These are phyloP conservation scores for Metschnikowia matae DNA, from an alignment of 805 yeast species.

Conservation along the genomic window DNA sequence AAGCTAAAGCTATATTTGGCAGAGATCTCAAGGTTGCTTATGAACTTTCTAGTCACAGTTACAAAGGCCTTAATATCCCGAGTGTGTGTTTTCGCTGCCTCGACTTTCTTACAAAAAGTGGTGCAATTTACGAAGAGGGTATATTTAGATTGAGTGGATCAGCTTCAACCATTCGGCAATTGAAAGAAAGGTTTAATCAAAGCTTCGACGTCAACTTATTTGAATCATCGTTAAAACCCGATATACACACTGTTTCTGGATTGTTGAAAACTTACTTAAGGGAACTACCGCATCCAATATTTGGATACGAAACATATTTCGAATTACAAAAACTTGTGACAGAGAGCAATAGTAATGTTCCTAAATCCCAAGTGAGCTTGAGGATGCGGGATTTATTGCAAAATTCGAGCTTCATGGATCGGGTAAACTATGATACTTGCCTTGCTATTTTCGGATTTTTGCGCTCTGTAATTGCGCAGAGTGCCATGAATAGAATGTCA, in stretches of 20 bases:
- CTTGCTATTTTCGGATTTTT: constrained; percentile 65
- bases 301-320: constrained; percentile 47
- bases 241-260: constrained; percentile 85
- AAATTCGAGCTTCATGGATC: constrained; percentile 41
- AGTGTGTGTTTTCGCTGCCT: constrained; percentile 74
- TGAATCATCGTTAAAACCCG: constrained; percentile 45
- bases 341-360: constrained; percentile 10
- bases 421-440: constrained; percentile 55
- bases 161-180: constrained; percentile 63
- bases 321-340: constrained; percentile 21
- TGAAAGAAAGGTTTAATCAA: constrained; percentile 66
- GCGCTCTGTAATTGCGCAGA: constrained; percentile 56
- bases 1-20: constrained; percentile 55
- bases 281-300: constrained; percentile 65
- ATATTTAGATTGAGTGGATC: constrained; percentile 89
- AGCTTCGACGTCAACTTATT: constrained; percentile 66
- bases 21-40: constrained; percentile 52
- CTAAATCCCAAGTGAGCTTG: constrained; percentile 24
- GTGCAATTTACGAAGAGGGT: constrained; percentile 85
- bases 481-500: constrained; percentile 75
- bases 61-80: constrained; percentile 54
- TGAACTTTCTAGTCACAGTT: constrained; percentile 46
- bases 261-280: constrained; percentile 77
- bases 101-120: constrained; percentile 56
- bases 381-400: constrained; percentile 32